These are phyloP conservation scores for Smittium mucronatum DNA, from an alignment of 371 early-diverging fungal genomes.

Conservation along the genomic window DNA sequence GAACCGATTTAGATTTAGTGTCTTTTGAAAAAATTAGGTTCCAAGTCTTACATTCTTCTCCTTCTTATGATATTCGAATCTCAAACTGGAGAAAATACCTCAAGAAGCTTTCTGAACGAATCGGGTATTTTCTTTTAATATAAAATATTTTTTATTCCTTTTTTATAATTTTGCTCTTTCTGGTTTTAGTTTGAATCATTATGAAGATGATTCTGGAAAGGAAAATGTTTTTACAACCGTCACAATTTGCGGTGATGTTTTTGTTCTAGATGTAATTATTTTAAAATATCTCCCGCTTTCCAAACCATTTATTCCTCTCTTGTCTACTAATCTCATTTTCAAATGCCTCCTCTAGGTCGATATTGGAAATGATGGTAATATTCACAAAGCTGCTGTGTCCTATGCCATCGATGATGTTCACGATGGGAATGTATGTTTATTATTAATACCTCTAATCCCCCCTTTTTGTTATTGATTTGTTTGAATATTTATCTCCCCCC, in stretches of 20 bases:
- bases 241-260: neutral
- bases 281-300: too few relatives aligned
- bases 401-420: neutral
- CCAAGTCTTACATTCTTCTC: neutral
- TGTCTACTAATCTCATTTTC: too few relatives aligned
- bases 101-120: neutral
- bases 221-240: neutral
- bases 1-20: neutral
- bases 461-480: too few relatives aligned
- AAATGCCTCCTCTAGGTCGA: neutral
- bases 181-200: neutral
- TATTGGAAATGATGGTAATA: neutral
- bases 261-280: neutral
- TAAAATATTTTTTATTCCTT: neutral
- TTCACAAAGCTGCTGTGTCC: neutral
- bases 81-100: neutral
- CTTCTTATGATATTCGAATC: neutral
- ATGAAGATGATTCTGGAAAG: neutral
- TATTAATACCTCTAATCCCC: neutral
- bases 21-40: neutral
- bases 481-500: too few relatives aligned
- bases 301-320: too few relatives aligned
- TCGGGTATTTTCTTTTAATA: neutral
- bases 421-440: neutral
- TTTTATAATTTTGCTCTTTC: neutral